Conservation (phyloP, 176 grass and related monocot genomes). For the Luzula sylvatica region DNA sequence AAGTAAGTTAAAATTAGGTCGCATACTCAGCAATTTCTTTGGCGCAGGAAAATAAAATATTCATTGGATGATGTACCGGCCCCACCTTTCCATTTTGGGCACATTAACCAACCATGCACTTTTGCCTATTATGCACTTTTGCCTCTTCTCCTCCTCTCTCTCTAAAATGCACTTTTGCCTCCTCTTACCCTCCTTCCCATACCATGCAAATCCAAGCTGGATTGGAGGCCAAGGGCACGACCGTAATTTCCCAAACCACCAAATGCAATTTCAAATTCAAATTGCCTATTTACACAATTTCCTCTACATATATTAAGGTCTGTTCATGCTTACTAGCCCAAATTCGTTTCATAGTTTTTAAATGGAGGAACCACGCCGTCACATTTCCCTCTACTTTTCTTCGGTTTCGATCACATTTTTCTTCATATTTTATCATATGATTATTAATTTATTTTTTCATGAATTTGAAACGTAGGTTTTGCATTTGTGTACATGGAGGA, state of each 20-base stretch:
- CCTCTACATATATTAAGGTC: conserved; percentile 58
- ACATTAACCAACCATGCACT: conserved; percentile 65
- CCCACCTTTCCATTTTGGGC: conserved; percentile 73
- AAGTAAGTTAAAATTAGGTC: conserved; percentile 46
- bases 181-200: conserved; percentile 61
- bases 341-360: conserved; percentile 40
- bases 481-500: conserved; percentile 99
- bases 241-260: conserved; percentile 42
- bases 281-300: conserved; percentile 53
- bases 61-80: conserved; percentile 85
- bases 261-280: conserved; percentile 64
- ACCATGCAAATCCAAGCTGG: conserved; percentile 70
- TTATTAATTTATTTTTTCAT: conserved; percentile 11
- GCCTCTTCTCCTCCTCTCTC: conserved; percentile 36
- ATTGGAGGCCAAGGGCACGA: conserved; percentile 73
- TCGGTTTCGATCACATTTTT: conserved; percentile 4
- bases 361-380: conserved; percentile 22
- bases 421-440: not conserved
- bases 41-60: conserved; percentile 84
- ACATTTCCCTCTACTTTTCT: not conserved
- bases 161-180: conserved; percentile 45
- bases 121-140: conserved; percentile 67
- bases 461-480: conserved; percentile 54
- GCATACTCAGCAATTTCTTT: conserved; percentile 99
- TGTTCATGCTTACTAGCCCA: conserved; percentile 67